These are phyloP conservation scores for Tardiomyces digboiensis DNA, from an alignment of 1,139 yeast species.

Conservation along the genomic window DNA sequence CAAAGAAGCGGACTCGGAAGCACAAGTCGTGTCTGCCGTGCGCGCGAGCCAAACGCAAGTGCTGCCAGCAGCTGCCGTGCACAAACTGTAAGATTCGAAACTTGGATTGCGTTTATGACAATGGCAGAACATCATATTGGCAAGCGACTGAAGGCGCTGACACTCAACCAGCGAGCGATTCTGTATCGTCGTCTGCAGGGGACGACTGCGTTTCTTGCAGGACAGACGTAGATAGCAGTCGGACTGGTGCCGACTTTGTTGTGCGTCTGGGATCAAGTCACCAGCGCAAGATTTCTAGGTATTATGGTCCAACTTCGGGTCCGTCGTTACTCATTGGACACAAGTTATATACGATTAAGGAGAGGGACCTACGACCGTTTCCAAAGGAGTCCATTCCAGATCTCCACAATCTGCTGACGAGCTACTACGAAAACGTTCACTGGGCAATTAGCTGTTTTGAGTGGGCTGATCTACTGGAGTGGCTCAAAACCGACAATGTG, in stretches of 20 bases:
- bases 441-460: constrained; percentile 14
- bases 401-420: constrained; percentile 7
- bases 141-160: too few relatives aligned
- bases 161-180: too few relatives aligned
- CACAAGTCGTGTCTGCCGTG: constrained; percentile 14
- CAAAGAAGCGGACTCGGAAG: constrained; percentile 7
- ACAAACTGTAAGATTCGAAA: constrained; percentile 11
- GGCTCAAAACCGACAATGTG: constrained; percentile 9
- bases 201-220: too few relatives aligned
- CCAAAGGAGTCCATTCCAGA: constrained; percentile 10
- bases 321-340: constrained; percentile 13
- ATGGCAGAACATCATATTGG: too few relatives aligned
- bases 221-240: too few relatives aligned
- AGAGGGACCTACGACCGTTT: constrained; percentile 3
- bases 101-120: constrained; percentile 11
- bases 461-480: constrained; percentile 9
- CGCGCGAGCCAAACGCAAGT: constrained; percentile 12
- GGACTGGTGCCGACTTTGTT: constrained; percentile 8
- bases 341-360: not conserved
- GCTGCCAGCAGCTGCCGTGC: constrained; percentile 12
- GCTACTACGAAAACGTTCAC: constrained; percentile 11
- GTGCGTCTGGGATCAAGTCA: constrained; percentile 10
- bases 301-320: constrained; percentile 15
- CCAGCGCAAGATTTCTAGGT: constrained; percentile 9
- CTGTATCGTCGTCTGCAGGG: too few relatives aligned